Percentiles rank a stretch among this genome's conserved stretches.
These are phyloP conservation scores for Rossbeevera mucosa DNA, from an alignment of 768 basidiomycete genomes.

Conservation along the genomic window DNA sequence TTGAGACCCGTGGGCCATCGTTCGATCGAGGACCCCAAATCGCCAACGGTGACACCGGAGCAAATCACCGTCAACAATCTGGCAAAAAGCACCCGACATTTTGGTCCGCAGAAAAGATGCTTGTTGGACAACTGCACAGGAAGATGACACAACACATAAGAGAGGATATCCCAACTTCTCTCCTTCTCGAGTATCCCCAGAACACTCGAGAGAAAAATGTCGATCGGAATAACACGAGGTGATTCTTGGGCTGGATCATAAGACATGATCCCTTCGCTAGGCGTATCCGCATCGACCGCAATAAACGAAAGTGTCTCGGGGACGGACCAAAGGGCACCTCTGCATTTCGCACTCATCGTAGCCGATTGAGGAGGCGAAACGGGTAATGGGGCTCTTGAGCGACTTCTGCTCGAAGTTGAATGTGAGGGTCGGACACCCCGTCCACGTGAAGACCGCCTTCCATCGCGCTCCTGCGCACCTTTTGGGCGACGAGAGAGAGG, in stretches of 20 bases:
- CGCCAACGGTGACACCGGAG: slow-evolving; percentile 53
- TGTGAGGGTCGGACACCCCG: slow-evolving; percentile 41
- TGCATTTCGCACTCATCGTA: slow-evolving; percentile 31
- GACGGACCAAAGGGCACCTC: slow-evolving; percentile 58
- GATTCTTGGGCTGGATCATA: slow-evolving; percentile 51
- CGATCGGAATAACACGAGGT: slow-evolving; percentile 60
- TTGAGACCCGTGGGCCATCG: slow-evolving; percentile 61
- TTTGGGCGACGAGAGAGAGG: slow-evolving; percentile 40
- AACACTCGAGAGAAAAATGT: slow-evolving; percentile 63
- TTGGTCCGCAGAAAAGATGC: slow-evolving; percentile 91
- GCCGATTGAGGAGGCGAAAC: slow-evolving; percentile 24
- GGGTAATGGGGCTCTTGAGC: slow-evolving; percentile 48
- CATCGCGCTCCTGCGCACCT: slow-evolving; percentile 48
- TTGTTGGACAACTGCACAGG: slow-evolving; percentile 92
- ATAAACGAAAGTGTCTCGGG: slow-evolving; percentile 64
- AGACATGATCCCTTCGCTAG: slow-evolving; percentile 64
- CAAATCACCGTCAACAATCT: slow-evolving; percentile 65
- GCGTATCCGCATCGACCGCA: slow-evolving; percentile 50
- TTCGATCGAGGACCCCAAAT: slow-evolving; percentile 53
- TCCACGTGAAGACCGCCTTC: slow-evolving; percentile 49
- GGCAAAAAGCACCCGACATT: slow-evolving; percentile 58
- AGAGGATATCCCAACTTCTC: slow-evolving; percentile 87
- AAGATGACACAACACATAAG: slow-evolving; percentile 87
- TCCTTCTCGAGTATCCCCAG: slow-evolving; percentile 67
- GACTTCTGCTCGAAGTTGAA: slow-evolving; percentile 54